phyloP scores from a whole-genome alignment of 2,329 filamentous ascomycete genomes.

The Ophiostoma triangulosporum region DNA sequence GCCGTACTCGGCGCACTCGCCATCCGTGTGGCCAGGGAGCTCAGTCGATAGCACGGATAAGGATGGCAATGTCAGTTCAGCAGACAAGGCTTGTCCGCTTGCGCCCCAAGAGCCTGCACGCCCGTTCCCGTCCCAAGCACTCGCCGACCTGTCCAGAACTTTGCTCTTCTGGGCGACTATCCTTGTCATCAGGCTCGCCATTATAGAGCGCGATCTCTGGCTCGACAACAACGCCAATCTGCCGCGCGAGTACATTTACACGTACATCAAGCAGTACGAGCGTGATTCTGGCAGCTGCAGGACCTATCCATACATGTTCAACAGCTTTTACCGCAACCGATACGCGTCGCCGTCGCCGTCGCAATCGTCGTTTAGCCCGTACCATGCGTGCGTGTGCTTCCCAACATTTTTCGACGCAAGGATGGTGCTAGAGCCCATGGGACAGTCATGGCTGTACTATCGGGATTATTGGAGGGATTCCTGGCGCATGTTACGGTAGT shows the following conservation, averaged over 20 bases:
- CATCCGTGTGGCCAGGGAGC: no score
- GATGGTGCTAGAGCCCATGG: constrained; percentile 1
- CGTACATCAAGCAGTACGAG: constrained; percentile 3
- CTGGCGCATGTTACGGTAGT: no score
- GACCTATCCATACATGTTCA: background rate
- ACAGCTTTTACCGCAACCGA: background rate
- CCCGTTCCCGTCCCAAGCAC: constrained; percentile 6
- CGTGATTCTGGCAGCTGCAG: constrained; percentile 1
- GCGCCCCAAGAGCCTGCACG: no score
- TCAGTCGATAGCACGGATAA: no score
- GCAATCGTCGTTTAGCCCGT: constrained; percentile 1
- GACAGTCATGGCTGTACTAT: background rate
- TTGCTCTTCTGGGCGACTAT: background rate
- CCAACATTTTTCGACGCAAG: constrained; percentile 9
- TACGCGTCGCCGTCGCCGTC: background rate
- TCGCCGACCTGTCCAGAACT: constrained; percentile 4
- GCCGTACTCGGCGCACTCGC: background rate
- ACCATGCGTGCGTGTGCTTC: constrained; percentile 5
- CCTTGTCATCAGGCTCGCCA: background rate
- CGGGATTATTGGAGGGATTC: background rate
- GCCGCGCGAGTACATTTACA: constrained; percentile 6
- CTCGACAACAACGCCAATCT: constrained; percentile 9
- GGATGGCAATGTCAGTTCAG: no score
- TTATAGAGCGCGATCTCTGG: constrained; percentile 9
- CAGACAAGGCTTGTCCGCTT: no score